A percentile compares a stretch with the other conserved stretches of the same genome.
These are phyloP conservation scores for Aspergillus diversus DNA, from an alignment of 495 filamentous ascomycete species.

Conservation along the genomic window DNA sequence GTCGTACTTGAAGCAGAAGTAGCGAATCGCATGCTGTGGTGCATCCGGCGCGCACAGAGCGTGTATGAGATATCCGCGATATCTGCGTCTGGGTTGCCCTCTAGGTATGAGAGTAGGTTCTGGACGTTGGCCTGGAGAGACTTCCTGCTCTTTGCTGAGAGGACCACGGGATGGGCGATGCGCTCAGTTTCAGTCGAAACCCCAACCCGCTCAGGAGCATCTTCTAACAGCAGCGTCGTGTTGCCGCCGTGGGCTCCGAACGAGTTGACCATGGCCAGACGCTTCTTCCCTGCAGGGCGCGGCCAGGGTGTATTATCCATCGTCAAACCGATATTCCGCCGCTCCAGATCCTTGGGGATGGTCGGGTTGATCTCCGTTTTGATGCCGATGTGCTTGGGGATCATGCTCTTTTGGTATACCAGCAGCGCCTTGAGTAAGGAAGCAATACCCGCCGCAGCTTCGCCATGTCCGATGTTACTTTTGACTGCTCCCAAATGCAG, in stretches of 20 bases:
- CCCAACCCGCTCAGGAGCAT: constrained; percentile 5
- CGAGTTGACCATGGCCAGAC: constrained; percentile 38
- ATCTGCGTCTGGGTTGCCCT: constrained; percentile 28
- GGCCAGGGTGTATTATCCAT: background rate
- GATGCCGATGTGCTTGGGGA: constrained; percentile 43
- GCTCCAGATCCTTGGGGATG: background rate
- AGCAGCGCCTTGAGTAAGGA: constrained; percentile 38
- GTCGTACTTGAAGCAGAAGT: constrained; percentile 22
- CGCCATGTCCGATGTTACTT: constrained; percentile 43
- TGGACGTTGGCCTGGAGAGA: constrained; percentile 42
- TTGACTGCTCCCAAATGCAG: constrained; percentile 38
- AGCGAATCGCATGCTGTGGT: constrained; percentile 46
- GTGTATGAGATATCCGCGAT: constrained; percentile 47
- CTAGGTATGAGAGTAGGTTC: constrained; percentile 34
- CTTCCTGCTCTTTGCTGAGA: constrained; percentile 39
- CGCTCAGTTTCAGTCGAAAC: background rate
- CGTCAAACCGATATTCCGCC: background rate
- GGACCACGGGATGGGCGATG: constrained; percentile 27
- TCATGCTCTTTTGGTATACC: constrained; percentile 32
- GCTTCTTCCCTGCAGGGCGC: constrained; percentile 13
- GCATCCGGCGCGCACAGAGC: constrained; percentile 39
- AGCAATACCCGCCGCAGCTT: constrained; percentile 35
- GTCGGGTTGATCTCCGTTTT: constrained; percentile 31
- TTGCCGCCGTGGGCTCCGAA: constrained; percentile 36
- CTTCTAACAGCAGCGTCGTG: constrained; percentile 15